phyloP scores from a whole-genome alignment of 805 yeast genomes.

The Sungouiozyma intestinalis region DNA sequence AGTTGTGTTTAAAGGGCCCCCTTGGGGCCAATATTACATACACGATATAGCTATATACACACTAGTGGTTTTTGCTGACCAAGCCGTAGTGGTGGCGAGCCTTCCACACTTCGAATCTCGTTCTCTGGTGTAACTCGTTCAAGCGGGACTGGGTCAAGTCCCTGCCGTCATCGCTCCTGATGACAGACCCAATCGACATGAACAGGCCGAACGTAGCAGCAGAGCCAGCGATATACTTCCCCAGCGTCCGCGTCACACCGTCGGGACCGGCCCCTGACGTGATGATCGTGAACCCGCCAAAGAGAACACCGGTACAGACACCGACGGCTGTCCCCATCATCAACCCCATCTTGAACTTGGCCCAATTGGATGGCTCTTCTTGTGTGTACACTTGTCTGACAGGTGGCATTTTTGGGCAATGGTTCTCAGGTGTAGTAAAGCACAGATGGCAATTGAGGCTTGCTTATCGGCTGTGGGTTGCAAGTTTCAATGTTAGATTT shows the following conservation, averaged over 20 bases:
- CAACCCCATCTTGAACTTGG: slow-evolving; percentile 97
- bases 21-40: too few species aligned
- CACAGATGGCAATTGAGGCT: too few species aligned
- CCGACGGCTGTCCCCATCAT: slow-evolving; percentile 85
- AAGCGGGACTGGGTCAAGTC: slow-evolving; percentile 2
- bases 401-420: too few species aligned
- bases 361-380: slow-evolving; percentile 77
- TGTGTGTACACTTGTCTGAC: slow-evolving; percentile 53
- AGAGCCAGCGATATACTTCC: slow-evolving; percentile 92
- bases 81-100: slow-evolving; percentile 8
- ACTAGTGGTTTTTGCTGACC: not conserved
- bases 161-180: slow-evolving; percentile 54
- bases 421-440: too few species aligned
- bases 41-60: not conserved
- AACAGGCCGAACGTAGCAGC: slow-evolving; percentile 95
- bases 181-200: slow-evolving; percentile 92
- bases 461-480: too few species aligned
- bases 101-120: slow-evolving; percentile 26
- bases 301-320: slow-evolving; percentile 86
- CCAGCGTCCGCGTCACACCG: slow-evolving; percentile 92
- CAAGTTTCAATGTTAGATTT: not conserved
- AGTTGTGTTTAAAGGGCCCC: too few species aligned
- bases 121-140: slow-evolving; percentile 20
- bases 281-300: slow-evolving; percentile 85
- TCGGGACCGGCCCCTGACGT: slow-evolving; percentile 97